Base-by-base conservation (phyloP, 1,139 yeast species). In the Hanseniaspora gamundiae region DNA sequence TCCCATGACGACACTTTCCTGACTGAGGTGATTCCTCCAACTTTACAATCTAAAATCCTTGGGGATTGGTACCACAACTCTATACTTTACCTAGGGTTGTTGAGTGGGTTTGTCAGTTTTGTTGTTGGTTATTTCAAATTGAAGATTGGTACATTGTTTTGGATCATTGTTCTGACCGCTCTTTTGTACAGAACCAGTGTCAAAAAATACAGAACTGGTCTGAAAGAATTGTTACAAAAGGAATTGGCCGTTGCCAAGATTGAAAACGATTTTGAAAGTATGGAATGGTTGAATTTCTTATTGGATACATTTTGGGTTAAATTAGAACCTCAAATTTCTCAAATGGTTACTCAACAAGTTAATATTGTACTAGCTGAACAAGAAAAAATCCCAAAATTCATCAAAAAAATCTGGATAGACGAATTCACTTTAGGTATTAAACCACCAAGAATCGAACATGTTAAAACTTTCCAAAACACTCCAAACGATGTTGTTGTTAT, bases 61-160 rank as follows among this genome's bases (percentile, higher is more conserved):
- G 98, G 98, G 45, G 96, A 91, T 57, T 91, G 98, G 97, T 91
- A 80, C 59, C 98, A 91, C 60, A 30, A 30, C 8, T 80, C 82
- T 49, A 79, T 82, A 14, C 95, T 75, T 0, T 71, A 76, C 40
- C 67, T 86, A 50, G 65, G 80, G 26, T 62, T 72, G 7, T 84
- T 83, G 2, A 87, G 81, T 0, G 35, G 41, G 26, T 58, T 81
- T 13, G 60, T 81, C 19, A 83, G 94, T 2, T 88, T 93, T 80
- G 51, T 80, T 8, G 60, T 84, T 40, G 98, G 97, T 14, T 74
- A 81, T 66, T 74, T 83, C 49, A 71, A 78, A 43, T 81, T 87
- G 53, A 76, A 87, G 7, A 59, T 88, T 46, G 93, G 93, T 4
- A 86, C 94, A 47, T 75, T 87, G 41, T 83, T 86, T 57, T 70